Evolutionary conservation across 345 rosid genomes (phyloP).

Genomic region (Hypericum perforatum): DNA sequence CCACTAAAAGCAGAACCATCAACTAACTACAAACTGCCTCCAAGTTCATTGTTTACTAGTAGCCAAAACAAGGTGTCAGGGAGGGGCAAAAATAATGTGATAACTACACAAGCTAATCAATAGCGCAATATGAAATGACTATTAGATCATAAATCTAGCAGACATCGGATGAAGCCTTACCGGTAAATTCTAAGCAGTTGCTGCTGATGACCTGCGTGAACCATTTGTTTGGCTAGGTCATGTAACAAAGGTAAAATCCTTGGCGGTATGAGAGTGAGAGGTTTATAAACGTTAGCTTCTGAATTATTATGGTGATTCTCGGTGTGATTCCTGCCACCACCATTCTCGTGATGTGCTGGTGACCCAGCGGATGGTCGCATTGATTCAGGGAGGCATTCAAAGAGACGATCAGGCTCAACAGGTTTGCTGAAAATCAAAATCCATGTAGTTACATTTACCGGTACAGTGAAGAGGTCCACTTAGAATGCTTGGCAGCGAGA

Average conservation of each 20-base stretch:
- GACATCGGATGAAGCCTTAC: conserved; percentile 21
- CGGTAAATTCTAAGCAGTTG: conserved; percentile 69
- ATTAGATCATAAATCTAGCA: not conserved
- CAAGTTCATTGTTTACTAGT: too few species aligned
- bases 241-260: conserved; percentile 76
- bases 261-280: conserved; percentile 74
- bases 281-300: conserved; percentile 56
- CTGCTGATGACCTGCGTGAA: conserved; percentile 85
- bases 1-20: too few species aligned
- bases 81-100: too few species aligned
- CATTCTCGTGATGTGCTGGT: conserved; percentile 30
- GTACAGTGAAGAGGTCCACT: not conserved
- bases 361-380: conserved; percentile 46
- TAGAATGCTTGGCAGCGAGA: conserved; percentile 1
- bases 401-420: conserved; percentile 81
- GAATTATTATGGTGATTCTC: conserved; percentile 42
- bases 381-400: conserved; percentile 74
- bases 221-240: conserved; percentile 78
- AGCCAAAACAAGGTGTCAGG: too few species aligned
- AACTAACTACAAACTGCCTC: too few species aligned
- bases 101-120: too few species aligned
- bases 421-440: conserved; percentile 59
- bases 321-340: conserved; percentile 30
- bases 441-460: conserved; percentile 1
- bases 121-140: too few species aligned